Percentiles rank a stretch among this genome's conserved stretches.
phyloP scores from a whole-genome alignment of 352 stramenopile species.

The Phytopythium litorale region DNA sequence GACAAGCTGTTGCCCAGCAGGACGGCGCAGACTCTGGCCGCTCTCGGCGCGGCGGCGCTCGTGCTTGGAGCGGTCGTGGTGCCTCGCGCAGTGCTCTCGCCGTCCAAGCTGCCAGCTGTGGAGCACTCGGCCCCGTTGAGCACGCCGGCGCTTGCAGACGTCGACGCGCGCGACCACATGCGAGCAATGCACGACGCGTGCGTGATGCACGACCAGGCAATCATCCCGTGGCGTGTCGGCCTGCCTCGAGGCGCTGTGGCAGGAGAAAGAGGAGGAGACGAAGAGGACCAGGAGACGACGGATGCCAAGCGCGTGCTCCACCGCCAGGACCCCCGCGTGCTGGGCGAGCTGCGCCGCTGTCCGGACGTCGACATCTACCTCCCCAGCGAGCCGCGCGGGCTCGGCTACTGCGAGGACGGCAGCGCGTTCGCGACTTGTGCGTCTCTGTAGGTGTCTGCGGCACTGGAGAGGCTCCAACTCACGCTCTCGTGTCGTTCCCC shows the following conservation, averaged over 20 bases:
- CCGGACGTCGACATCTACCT: too few species aligned
- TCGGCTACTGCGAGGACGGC: too few species aligned
- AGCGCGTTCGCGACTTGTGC: too few species aligned
- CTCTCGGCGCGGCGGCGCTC: not conserved
- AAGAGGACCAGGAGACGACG: not conserved
- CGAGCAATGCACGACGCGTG: constrained; percentile 32
- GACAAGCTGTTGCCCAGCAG: constrained; percentile 9
- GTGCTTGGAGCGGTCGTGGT: not conserved
- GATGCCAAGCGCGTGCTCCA: too few species aligned
- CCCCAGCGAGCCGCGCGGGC: too few species aligned
- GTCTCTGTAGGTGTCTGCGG: too few species aligned
- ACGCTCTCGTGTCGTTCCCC: too few species aligned
- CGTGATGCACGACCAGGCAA: constrained; percentile 19
- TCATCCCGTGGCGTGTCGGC: constrained; percentile 30
- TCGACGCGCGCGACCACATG: constrained; percentile 27
- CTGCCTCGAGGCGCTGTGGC: not conserved
- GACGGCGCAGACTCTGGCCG: not conserved
- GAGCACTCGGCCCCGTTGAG: not conserved
- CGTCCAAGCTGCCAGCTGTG: not conserved
- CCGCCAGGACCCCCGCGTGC: too few species aligned
- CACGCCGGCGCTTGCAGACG: not conserved
- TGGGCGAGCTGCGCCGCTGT: too few species aligned
- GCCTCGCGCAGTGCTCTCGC: not conserved
- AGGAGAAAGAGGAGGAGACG: constrained; percentile 5
- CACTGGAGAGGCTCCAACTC: too few species aligned